These are phyloP conservation scores for Apiotrichum laibachii DNA, from an alignment of 1,284 basidiomycete species.

Conservation along the genomic window DNA sequence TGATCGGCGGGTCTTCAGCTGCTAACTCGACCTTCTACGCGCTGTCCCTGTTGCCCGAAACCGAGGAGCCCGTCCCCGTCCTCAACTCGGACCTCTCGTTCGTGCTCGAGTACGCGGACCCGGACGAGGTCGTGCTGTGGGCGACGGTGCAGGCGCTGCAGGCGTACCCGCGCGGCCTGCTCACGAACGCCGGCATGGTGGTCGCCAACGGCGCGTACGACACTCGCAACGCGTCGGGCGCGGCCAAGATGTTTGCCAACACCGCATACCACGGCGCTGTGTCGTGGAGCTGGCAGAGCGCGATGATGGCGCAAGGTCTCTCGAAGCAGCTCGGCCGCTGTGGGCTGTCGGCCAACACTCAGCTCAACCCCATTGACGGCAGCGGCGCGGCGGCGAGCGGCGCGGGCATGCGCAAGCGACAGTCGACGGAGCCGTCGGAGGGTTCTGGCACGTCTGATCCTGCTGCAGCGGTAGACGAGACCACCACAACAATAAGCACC, in stretches of 20 bases:
- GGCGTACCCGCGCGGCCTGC: conserved; percentile 52
- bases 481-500: no score
- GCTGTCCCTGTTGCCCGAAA: conserved; percentile 40
- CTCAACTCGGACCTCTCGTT: conserved; percentile 54
- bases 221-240: conserved; percentile 47
- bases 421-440: no score
- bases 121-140: conserved; percentile 41
- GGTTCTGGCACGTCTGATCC: no score
- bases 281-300: conserved; percentile 55
- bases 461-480: no score
- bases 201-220: conserved; percentile 55
- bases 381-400: not conserved
- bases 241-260: conserved; percentile 45
- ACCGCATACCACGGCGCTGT: conserved; percentile 55
- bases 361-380: conserved; percentile 10
- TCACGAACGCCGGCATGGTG: conserved; percentile 45
- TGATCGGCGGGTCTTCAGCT: conserved; percentile 12
- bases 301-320: conserved; percentile 53
- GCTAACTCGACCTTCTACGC: conserved; percentile 40
- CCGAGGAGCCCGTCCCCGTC: conserved; percentile 45
- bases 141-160: conserved; percentile 51
- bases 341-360: conserved; percentile 18
- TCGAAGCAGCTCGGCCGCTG: conserved; percentile 51
- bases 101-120: conserved; percentile 51
- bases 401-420: not conserved